Base-by-base conservation (phyloP, 768 basidiomycete genomes). In the Suillus decipiens region DNA sequence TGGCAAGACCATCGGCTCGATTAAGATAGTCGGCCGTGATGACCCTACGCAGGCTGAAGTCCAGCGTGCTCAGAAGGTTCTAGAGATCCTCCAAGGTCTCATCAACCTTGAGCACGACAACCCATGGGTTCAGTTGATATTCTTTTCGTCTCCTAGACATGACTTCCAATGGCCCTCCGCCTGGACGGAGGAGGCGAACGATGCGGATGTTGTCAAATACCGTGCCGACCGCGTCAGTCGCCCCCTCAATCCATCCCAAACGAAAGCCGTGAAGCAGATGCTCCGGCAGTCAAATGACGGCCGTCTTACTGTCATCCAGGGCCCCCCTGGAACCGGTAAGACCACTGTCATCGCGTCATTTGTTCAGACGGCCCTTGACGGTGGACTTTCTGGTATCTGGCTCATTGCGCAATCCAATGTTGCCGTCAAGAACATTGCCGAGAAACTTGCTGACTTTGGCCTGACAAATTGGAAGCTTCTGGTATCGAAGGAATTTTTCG, bases 361-460 rank as follows among this genome's bases (percentile, higher is more conserved):
- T 80, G 86, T 88, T 11, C 73, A 81, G 24, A 75, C 76, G 66
- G 82, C 86, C 45, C 69, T 83, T 28, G 66, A 72, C 34, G 68
- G 68, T 54, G 78, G 77, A 0, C 69, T 73, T 22, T 67, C 71
- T 65, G 86, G 89, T 0, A 86, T 93, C 14, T 95, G 91, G 89
- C 83, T 95, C 6, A 78, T 92, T 70, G 90, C 93, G 39, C 90
- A 95, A 70, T 90, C 89, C 19, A 95, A 95, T 78, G 86, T 94
- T 56, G 93, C 91, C 54, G 93, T 94, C 24, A 93, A 92, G 74
- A 94, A 95, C 67, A 93, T 95, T 76, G 92, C 90, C 59, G 89
- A 91, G 69, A 92, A 92, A 76, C 76, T 95, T 19, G 73, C 79
- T n/a, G 73, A 80, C 9, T 77, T 83, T 69, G 80, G 76, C 0